Conservation (phyloP, 2,329 filamentous ascomycete genomes). For the Nemania bipapillata region DNA sequence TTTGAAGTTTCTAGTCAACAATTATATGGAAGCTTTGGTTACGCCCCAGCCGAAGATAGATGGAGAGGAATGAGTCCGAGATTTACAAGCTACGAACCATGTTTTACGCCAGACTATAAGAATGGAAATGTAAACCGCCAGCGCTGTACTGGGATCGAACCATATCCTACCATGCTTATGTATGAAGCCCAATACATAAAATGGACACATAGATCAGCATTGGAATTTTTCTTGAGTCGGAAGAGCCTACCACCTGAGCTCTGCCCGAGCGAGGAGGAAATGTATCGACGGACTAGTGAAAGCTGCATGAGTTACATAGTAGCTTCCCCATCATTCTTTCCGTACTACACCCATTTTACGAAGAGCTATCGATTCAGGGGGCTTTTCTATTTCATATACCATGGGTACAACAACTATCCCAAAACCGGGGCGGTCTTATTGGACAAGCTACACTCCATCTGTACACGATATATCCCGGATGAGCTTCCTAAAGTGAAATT, state of each 20-base stretch:
- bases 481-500: background rate
- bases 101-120: background rate
- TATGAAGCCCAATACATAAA: background rate
- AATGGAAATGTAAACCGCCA: background rate
- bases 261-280: background rate
- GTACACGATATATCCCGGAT: background rate
- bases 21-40: background rate
- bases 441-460: background rate
- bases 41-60: background rate
- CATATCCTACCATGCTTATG: conserved; percentile 19
- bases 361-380: background rate
- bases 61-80: background rate
- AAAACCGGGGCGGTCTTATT: background rate
- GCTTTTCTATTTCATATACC: background rate
- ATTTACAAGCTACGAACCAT: background rate
- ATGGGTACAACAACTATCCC: background rate
- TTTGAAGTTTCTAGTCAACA: conserved; percentile 11
- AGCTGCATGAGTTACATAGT: conserved; percentile 2
- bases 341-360: background rate
- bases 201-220: conserved; percentile 36
- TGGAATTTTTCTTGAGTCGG: conserved; percentile 21
- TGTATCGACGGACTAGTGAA: conserved; percentile 3
- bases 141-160: background rate
- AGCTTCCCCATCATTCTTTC: background rate
- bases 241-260: background rate